Evolutionary conservation across 495 filamentous ascomycete genomes (phyloP).

Genomic region (Penicillium bialowiezense): DNA sequence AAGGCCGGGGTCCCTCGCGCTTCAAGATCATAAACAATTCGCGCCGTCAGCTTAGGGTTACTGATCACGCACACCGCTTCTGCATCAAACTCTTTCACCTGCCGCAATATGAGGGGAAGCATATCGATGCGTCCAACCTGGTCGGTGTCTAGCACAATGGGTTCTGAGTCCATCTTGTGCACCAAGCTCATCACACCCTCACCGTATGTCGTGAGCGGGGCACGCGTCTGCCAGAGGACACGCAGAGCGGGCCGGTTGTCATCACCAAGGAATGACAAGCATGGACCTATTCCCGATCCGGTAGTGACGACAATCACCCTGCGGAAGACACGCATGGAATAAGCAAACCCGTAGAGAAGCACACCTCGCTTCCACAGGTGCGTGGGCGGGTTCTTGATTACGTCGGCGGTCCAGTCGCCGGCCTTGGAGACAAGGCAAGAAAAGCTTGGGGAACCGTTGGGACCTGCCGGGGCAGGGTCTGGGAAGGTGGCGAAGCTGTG

Average conservation of each 20-base stretch:
- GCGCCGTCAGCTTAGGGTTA: slow-evolving; percentile 68
- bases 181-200: slow-evolving; percentile 50
- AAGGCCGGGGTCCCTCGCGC: slow-evolving; percentile 66
- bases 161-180: slow-evolving; percentile 46
- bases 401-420: slow-evolving; percentile 76
- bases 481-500: slow-evolving; percentile 79
- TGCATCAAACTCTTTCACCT: slow-evolving; percentile 56
- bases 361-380: slow-evolving; percentile 45
- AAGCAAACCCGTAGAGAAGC: slow-evolving; percentile 67
- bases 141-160: slow-evolving; percentile 55
- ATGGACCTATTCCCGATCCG: slow-evolving; percentile 75
- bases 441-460: slow-evolving; percentile 39
- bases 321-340: slow-evolving; percentile 66
- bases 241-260: slow-evolving; percentile 49
- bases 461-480: slow-evolving; percentile 23
- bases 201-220: slow-evolving; percentile 54
- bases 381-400: slow-evolving; percentile 58
- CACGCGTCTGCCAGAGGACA: slow-evolving; percentile 58
- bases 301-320: slow-evolving; percentile 74
- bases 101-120: slow-evolving; percentile 53
- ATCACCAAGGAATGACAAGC: slow-evolving; percentile 48
- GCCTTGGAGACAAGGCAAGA: slow-evolving; percentile 73
- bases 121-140: slow-evolving; percentile 49
- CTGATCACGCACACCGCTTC: slow-evolving; percentile 77
- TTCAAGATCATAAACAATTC: slow-evolving; percentile 73